Evolutionary conservation across 2,329 filamentous ascomycete species (phyloP).

Genomic region (Ophiostoma ulmi): DNA sequence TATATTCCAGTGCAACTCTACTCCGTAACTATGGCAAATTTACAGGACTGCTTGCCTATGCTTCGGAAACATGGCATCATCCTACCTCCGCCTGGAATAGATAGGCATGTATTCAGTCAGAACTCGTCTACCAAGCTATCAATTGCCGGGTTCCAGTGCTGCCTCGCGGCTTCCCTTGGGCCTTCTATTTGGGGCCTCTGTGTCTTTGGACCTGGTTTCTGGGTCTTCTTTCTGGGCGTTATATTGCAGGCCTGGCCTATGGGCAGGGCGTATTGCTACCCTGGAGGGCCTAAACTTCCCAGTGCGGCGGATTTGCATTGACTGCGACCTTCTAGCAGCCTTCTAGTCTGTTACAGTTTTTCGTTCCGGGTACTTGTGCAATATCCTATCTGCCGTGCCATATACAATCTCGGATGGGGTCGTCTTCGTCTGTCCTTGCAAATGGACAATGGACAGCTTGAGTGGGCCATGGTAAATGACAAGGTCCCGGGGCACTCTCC

Average conservation of each 20-base stretch:
- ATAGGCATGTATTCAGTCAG: not conserved
- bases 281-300: not conserved
- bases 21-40: too few species aligned
- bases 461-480: constrained; percentile 16
- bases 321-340: not conserved
- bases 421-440: not conserved
- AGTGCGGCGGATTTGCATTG: not conserved
- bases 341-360: not conserved
- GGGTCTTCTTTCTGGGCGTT: not conserved
- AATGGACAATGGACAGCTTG: constrained; percentile 34
- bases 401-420: not conserved
- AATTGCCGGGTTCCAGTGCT: constrained; percentile 9
- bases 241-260: not conserved
- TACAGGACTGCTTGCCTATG: not conserved
- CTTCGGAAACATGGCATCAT: constrained; percentile 2
- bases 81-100: not conserved
- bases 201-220: not conserved
- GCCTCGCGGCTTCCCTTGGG: not conserved
- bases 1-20: not conserved
- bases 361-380: not conserved
- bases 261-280: not conserved
- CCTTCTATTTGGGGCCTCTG: not conserved
- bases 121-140: not conserved
- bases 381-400: not conserved
- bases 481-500: constrained; percentile 1